These are phyloP conservation scores for Corymbia calophylla DNA, from an alignment of 441 rosid species.

Conservation along the genomic window DNA sequence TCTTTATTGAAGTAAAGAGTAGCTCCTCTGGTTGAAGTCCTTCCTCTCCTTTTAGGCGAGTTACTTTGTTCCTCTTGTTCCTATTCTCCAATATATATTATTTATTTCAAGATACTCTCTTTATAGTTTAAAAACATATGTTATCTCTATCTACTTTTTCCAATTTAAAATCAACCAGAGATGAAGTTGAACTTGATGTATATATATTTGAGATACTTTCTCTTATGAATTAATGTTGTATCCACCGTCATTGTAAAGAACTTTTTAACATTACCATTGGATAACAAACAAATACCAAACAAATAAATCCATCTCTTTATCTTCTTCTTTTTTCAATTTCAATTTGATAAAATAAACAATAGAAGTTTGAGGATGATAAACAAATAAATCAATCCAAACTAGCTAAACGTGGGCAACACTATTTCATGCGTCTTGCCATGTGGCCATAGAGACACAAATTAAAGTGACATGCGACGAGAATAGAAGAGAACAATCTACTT, in stretches of 20 bases:
- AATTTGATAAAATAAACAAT: not conserved
- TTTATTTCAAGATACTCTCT: not conserved
- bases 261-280: not conserved
- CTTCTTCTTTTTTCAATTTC: not conserved
- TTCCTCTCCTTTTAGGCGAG: too few relatives aligned
- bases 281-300: not conserved
- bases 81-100: accelerated
- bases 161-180: not conserved
- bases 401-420: not conserved
- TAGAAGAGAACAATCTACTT: not conserved
- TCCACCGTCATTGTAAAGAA: not conserved
- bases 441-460: not conserved
- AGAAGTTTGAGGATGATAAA: not conserved
- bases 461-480: not conserved
- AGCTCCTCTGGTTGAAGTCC: too few relatives aligned
- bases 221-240: not conserved
- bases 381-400: not conserved
- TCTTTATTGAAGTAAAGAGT: too few relatives aligned
- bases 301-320: not conserved
- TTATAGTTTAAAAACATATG: not conserved
- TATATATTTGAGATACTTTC: not conserved
- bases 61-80: too few relatives aligned
- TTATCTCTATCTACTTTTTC: not conserved
- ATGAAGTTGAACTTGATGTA: not conserved
- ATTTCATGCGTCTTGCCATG: not conserved